Evolutionary conservation across 371 early-diverging fungal genomes (phyloP), one percentile per base, ranked within the genome.

Genomic region (Mucor racemosus): DNA sequence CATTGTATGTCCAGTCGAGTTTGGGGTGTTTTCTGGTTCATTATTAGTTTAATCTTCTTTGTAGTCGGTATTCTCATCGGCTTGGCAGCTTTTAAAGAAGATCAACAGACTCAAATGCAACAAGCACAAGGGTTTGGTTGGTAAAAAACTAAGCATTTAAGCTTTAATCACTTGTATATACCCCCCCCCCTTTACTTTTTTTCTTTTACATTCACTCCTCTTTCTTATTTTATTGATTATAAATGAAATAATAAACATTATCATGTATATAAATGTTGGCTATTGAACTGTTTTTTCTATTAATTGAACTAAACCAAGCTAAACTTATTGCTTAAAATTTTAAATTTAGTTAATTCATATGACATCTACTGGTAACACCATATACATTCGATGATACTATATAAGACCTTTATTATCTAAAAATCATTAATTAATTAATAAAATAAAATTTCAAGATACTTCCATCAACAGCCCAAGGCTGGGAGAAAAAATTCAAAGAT

Each of bases 1-100:
- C 87, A 90, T 63, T 92, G 91, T 70, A 87, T 93, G 70, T 84
- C 91, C 14, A 85, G 92, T 26, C 92, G 94, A 55, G 80, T 86
- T 4, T 97, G 98, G 92, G 98, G 96, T 19, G 72, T 90, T 8
- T 76, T 95, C 42, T 97, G 98, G 98, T 88, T 97, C 63, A 60
- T 95, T 26, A 85, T 96, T 42, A 92, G 94, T 53, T 61, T 96
- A 53, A 65, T 90, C 14, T 95, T 97, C 69, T 78, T 97, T 38
- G 84, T 85, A 4, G 86, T 78, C 8, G 95, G 92, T 33, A 88
- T 96, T 31, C 69, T 95, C 13, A 90, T 88, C 9, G 96, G 95
- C 4, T 69, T 97, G 17, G 84, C 84, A 2, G 91, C 89, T 15
- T 93, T 95, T 71, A 95, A 94, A 79, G 71, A 79, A 67, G 72